phyloP scores from a whole-genome alignment of 2,329 filamentous ascomycete genomes.

The Dactylellina sp. region DNA sequence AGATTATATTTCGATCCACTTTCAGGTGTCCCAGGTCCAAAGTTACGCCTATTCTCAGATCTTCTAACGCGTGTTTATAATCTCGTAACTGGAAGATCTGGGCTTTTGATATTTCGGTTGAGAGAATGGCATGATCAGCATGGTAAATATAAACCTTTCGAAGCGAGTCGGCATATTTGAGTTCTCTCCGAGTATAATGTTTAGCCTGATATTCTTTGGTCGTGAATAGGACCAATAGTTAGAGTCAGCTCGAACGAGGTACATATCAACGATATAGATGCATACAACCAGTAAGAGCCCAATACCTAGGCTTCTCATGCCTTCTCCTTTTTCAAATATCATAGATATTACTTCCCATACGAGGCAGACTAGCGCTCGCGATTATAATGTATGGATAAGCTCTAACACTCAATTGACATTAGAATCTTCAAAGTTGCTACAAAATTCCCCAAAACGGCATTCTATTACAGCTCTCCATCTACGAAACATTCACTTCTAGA shows the following conservation, averaged over 20 bases:
- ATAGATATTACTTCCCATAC: background rate
- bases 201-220: background rate
- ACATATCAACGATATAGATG: conserved; percentile 60
- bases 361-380: background rate
- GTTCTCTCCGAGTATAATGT: background rate
- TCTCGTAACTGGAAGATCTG: conserved; percentile 22
- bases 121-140: conserved; percentile 30
- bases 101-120: background rate
- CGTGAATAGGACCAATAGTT: conserved; percentile 62
- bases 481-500: conserved; percentile 12
- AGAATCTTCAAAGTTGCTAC: conserved; percentile 35
- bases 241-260: conserved; percentile 63
- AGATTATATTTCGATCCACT: conserved; percentile 62
- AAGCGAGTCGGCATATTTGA: too few relatives aligned
- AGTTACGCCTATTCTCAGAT: conserved; percentile 62
- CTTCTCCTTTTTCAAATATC: background rate
- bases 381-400: too few relatives aligned
- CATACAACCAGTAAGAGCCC: conserved; percentile 58
- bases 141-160: conserved; percentile 34
- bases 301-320: too few relatives aligned
- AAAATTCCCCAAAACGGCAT: conserved; percentile 17
- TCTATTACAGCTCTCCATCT: background rate
- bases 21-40: conserved; percentile 62
- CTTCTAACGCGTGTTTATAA: conserved; percentile 58
- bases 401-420: background rate